phyloP scores from a whole-genome alignment of 345 rosid genomes.

The Arabidopsis arenosa region DNA sequence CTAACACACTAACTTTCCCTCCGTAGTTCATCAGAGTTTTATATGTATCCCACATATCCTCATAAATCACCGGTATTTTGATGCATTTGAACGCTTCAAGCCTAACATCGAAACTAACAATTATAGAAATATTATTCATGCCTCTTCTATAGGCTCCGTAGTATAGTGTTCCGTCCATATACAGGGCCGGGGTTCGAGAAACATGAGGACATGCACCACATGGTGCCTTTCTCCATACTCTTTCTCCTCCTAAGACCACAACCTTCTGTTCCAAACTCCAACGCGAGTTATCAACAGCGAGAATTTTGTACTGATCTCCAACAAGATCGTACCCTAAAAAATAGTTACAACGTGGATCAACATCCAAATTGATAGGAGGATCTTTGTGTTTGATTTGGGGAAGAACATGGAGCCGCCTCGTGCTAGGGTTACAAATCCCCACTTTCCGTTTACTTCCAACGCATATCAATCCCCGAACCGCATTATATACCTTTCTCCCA shows the following conservation, averaged over 20 bases:
- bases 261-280: neutral
- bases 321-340: conserved; percentile 4
- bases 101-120: conserved; percentile 23
- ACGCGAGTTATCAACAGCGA: neutral
- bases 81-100: conserved; percentile 18
- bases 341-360: neutral
- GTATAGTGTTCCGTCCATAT: conserved; percentile 9
- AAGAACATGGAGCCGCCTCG: neutral
- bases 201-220: neutral
- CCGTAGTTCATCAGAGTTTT: conserved; percentile 3
- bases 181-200: neutral
- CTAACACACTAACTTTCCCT: conserved; percentile 20
- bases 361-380: fast-evolving
- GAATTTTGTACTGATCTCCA: conserved; percentile 19
- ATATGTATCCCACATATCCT: neutral
- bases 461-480: conserved; percentile 13
- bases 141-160: neutral
- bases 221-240: conserved; percentile 7
- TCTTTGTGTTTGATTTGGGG: neutral
- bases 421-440: conserved; percentile 18
- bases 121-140: neutral
- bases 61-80: neutral
- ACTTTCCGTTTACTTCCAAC: neutral
- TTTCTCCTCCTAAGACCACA: neutral
- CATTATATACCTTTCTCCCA: neutral